Percentiles rank a stretch among this genome's conserved stretches.
These are phyloP conservation scores for Metarhizium humberi DNA, from an alignment of 2,329 filamentous ascomycete species.

Conservation along the genomic window DNA sequence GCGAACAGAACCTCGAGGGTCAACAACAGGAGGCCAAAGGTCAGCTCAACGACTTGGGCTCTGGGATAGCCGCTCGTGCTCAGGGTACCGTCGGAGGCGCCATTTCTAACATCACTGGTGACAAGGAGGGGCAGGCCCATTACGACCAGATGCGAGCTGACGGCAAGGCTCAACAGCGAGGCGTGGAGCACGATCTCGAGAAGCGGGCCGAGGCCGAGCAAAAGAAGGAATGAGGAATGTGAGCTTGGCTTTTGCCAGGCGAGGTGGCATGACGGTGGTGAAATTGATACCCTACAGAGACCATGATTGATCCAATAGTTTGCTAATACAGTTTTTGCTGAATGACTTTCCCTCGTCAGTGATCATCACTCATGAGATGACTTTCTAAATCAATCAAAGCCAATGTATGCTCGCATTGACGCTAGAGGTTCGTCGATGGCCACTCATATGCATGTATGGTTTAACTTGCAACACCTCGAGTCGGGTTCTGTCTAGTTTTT, in stretches of 20 bases:
- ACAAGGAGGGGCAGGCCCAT: slow-evolving; percentile 53
- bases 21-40: slow-evolving; percentile 76
- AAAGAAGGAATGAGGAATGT: slow-evolving; percentile 4
- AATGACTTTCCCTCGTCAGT: not conserved
- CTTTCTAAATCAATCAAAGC: not conserved
- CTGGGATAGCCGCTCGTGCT: slow-evolving; percentile 59
- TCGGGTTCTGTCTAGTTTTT: not conserved
- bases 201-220: slow-evolving; percentile 52
- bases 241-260: not conserved
- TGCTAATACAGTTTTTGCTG: not conserved
- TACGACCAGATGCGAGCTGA: slow-evolving; percentile 64
- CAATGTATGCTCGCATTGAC: too few species aligned
- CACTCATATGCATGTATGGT: not conserved
- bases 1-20: slow-evolving; percentile 69
- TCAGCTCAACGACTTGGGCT: slow-evolving; percentile 62
- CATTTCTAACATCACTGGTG: slow-evolving; percentile 63
- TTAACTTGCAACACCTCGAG: not conserved
- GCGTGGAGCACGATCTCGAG: slow-evolving; percentile 71
- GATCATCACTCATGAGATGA: not conserved
- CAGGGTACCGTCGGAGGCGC: slow-evolving; percentile 63
- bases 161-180: slow-evolving; percentile 77
- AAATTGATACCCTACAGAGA: slow-evolving; percentile 7
- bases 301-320: not conserved
- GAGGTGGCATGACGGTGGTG: not conserved
- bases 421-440: not conserved